Evolutionary conservation across 75 land plant species (phyloP).

Genomic region (Picea sitchensis): DNA sequence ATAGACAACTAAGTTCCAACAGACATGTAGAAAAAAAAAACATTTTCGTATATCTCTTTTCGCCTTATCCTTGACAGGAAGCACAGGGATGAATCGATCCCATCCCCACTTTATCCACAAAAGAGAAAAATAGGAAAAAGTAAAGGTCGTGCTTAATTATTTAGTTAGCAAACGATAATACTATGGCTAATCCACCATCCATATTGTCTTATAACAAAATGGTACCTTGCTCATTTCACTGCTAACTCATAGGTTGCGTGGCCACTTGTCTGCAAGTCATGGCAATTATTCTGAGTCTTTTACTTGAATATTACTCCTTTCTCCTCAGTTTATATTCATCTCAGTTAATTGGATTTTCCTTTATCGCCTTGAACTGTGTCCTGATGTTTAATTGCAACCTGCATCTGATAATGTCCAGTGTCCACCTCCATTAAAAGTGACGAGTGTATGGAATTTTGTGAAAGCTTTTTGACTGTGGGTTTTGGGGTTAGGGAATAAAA

Average conservation of each 20-base stretch:
- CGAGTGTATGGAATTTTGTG: background rate
- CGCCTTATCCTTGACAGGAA: background rate
- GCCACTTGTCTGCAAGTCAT: background rate
- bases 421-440: background rate
- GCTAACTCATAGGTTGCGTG: background rate
- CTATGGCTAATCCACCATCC: background rate
- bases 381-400: background rate
- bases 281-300: background rate
- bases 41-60: background rate
- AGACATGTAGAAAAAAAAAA: background rate
- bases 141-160: no score
- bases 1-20: no score
- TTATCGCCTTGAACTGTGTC: background rate
- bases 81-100: background rate
- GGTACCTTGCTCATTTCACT: background rate
- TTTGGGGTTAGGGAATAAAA: background rate
- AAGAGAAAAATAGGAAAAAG: background rate
- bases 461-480: background rate
- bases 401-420: background rate
- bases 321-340: background rate
- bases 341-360: background rate
- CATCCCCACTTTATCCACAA: background rate
- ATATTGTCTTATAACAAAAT: background rate
- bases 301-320: background rate
- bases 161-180: background rate